A percentile compares a stretch with the other conserved stretches of the same genome.
phyloP scores from a whole-genome alignment of 345 rosid genomes.

The Brassica incana region DNA sequence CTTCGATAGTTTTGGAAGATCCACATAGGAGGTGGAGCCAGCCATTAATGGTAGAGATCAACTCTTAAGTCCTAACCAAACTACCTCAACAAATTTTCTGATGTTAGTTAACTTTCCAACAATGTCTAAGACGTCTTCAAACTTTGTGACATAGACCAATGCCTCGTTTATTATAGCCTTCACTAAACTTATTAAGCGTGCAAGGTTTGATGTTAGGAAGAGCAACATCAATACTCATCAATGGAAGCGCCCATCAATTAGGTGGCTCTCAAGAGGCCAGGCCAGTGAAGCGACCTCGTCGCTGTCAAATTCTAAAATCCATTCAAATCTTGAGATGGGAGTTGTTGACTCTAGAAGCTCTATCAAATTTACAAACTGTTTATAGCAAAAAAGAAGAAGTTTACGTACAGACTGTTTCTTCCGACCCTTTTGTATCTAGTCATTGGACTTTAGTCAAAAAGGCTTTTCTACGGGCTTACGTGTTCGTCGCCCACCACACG shows the following conservation, averaged over 20 bases:
- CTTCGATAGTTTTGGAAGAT: constrained; percentile 31
- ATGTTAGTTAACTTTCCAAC: too few relatives aligned
- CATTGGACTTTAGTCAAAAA: not conserved
- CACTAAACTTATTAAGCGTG: constrained; percentile 42
- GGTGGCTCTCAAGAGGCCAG: constrained; percentile 54
- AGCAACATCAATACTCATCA: constrained; percentile 55
- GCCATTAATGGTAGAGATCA: too few relatives aligned
- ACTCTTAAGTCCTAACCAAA: too few relatives aligned
- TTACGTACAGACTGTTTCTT: too few relatives aligned
- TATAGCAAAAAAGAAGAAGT: too few relatives aligned
- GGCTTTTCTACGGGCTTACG: not conserved
- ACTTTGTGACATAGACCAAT: too few relatives aligned
- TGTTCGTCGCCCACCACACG: not conserved
- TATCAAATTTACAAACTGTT: too few relatives aligned
- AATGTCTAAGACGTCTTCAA: too few relatives aligned
- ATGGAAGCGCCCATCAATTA: constrained; percentile 70
- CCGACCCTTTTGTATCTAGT: too few relatives aligned
- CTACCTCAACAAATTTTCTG: not conserved
- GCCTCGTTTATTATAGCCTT: constrained; percentile 36
- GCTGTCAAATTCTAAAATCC: constrained; percentile 42
- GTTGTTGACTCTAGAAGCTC: too few relatives aligned
- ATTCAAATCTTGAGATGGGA: too few relatives aligned
- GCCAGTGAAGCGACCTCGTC: constrained; percentile 48
- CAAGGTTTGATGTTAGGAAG: constrained; percentile 49
- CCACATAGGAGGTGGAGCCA: too few relatives aligned